Conservation (phyloP, 2,329 filamentous ascomycete species). For the Diaporthe sp. region DNA sequence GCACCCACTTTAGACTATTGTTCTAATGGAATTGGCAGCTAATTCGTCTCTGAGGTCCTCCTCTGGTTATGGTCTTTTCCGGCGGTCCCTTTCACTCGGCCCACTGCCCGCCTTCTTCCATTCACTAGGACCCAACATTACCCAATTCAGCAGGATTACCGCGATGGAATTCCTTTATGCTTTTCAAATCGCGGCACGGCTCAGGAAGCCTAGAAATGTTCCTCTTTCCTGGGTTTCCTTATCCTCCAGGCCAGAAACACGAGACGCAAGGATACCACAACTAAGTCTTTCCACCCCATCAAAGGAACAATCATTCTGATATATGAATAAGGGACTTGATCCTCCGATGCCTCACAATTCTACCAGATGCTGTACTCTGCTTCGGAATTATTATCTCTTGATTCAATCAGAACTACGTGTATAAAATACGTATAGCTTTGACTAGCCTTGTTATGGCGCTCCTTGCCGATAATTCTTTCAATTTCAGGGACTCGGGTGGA, state of each 20-base stretch:
- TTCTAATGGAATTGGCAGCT: not conserved
- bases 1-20: too few relatives aligned
- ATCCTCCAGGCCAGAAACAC: not conserved
- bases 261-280: not conserved
- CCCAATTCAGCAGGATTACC: not conserved
- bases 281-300: not conserved
- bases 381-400: not conserved
- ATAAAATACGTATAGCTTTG: not conserved
- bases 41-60: not conserved
- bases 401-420: not conserved
- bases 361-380: not conserved
- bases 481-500: not conserved
- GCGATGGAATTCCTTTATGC: not conserved
- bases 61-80: not conserved
- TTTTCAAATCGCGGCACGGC: not conserved
- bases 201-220: not conserved
- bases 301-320: not conserved
- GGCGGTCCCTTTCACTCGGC: slow-evolving; percentile 11
- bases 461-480: not conserved
- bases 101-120: not conserved
- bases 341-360: not conserved
- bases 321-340: not conserved
- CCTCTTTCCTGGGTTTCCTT: not conserved
- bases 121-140: not conserved
- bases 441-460: not conserved